A percentile compares a stretch with the other conserved stretches of the same genome.
Evolutionary conservation across 371 early-diverging fungal species (phyloP).

Genomic region (Lichtheimia corymbifera): DNA sequence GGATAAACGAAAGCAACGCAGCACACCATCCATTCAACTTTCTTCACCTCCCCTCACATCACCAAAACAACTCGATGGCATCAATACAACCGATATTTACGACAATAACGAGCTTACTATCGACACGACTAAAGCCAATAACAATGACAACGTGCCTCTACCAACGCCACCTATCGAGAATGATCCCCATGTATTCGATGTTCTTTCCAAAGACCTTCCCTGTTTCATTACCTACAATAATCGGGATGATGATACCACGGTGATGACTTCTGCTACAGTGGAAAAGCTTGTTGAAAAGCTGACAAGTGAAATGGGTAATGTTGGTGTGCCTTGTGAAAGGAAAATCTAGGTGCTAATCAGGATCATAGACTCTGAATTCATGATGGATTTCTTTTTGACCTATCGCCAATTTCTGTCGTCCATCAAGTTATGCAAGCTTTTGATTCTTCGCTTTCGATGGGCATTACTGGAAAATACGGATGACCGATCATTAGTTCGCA

Average conservation of each 20-base stretch:
- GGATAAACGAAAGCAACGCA: no score
- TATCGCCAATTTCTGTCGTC: constrained; percentile 46
- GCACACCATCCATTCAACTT: background rate
- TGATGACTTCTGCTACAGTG: constrained; percentile 53
- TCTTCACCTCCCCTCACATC: background rate
- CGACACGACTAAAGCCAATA: background rate
- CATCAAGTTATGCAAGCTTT: constrained; percentile 46
- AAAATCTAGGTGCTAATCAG: background rate
- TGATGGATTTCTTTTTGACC: constrained; percentile 52
- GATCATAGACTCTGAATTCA: constrained; percentile 38
- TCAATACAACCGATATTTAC: constrained; percentile 14
- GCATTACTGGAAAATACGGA: constrained; percentile 46
- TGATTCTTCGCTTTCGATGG: constrained; percentile 53
- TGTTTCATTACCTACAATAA: constrained; percentile 45
- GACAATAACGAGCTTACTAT: constrained; percentile 6
- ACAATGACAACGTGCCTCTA: constrained; percentile 4
- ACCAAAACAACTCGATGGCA: background rate
- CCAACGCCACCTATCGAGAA: constrained; percentile 44
- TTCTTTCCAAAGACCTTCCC: constrained; percentile 21
- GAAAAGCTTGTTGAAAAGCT: constrained; percentile 64
- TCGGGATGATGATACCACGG: constrained; percentile 18
- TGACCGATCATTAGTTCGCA: constrained; percentile 40
- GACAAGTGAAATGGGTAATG: constrained; percentile 61
- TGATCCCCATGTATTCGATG: constrained; percentile 47
- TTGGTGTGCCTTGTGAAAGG: background rate